Base-by-base conservation (phyloP, 2,329 filamentous ascomycete species). In the Fusarium sp. region DNA sequence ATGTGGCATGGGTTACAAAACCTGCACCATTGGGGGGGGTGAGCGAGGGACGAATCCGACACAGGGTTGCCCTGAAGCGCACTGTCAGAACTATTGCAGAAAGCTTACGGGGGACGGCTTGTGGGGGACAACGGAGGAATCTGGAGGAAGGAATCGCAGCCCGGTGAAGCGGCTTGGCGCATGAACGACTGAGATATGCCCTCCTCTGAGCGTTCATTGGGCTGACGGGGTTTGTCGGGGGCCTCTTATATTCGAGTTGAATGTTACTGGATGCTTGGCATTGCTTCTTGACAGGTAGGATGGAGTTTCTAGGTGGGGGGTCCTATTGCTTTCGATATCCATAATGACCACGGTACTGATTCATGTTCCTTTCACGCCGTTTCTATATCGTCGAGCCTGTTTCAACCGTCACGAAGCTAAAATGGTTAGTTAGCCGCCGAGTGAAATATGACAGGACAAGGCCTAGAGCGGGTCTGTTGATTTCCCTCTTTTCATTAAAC, bases 161-260 rank as follows among this genome's bases (percentile, higher is more conserved):
- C 48, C 55, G 50, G 58, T 68, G 59, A 66, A 63, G 66, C 56
- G 59, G 52, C 59, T 72, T 72, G 63, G 66, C 59, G 63, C 68
- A 72, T 68, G 63, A 67, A 58, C 38, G 53, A 42, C 20, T 48
- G 54, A 58, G 45, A 67, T 58, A 34, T 36, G 22, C 11, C 18
- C 50, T 50, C 28, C 10, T 31, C 55, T 51, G 45, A 59, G 53
- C 33, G 39, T 60, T 42, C 28, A 31, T 13, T 51, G 40, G 62
- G 50, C 52, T 66, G 55, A 24, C 20, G 28, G 28, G 11, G 14
- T 24, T 5, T 42, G 39, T 42, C 20, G 14, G 34, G 48, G 59
- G 36, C 59, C 36, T 53, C 44, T 46, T 54, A 33, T 48, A 46
- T 39, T 20, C 18, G 28, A 45, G 42, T 22, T 20, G 20, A 13